Conservation (phyloP, 1,139 yeast species). For the Chernovozyma sophiae-reginae region DNA sequence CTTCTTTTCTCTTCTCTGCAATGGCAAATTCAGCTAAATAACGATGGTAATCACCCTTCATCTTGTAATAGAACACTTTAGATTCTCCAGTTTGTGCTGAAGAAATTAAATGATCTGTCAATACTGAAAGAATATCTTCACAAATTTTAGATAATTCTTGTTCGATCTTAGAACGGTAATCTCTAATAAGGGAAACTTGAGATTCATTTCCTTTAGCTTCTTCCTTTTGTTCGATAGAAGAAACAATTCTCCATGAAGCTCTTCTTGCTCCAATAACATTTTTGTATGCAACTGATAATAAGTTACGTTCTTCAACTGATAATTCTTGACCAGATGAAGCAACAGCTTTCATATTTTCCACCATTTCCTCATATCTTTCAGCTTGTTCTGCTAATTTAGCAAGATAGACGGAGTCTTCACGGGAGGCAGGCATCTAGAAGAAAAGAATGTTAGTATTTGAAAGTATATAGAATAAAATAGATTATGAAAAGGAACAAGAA, state of each 20-base stretch:
- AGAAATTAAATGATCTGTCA: slow-evolving; percentile 86
- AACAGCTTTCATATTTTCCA: slow-evolving; percentile 96
- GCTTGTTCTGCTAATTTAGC: slow-evolving; percentile 99
- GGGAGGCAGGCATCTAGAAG: slow-evolving; percentile 73
- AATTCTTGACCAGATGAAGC: slow-evolving; percentile 95
- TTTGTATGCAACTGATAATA: slow-evolving; percentile 95
- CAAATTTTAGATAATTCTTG: slow-evolving; percentile 89
- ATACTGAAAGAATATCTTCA: slow-evolving; percentile 85
- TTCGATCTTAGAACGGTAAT: slow-evolving; percentile 93
- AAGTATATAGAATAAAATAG: too few relatives aligned
- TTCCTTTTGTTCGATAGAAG: slow-evolving; percentile 96
- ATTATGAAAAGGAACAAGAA: too few relatives aligned
- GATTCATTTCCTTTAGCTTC: slow-evolving; percentile 90
- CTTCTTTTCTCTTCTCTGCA: slow-evolving; percentile 86
- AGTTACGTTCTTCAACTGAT: slow-evolving; percentile 96
- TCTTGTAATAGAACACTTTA: slow-evolving; percentile 96
- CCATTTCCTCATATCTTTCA: slow-evolving; percentile 99
- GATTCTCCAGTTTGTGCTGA: slow-evolving; percentile 96
- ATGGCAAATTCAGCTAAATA: slow-evolving; percentile 95
- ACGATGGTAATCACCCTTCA: slow-evolving; percentile 99
- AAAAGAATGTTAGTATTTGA: slow-evolving; percentile 5
- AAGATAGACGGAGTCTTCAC: slow-evolving; percentile 97
- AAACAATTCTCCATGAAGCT: slow-evolving; percentile 98
- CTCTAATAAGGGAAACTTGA: slow-evolving; percentile 87
- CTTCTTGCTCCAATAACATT: slow-evolving; percentile 99